phyloP scores from a whole-genome alignment of 225 moss, liverwort and hornwort species.

The Neckera pumila region DNA sequence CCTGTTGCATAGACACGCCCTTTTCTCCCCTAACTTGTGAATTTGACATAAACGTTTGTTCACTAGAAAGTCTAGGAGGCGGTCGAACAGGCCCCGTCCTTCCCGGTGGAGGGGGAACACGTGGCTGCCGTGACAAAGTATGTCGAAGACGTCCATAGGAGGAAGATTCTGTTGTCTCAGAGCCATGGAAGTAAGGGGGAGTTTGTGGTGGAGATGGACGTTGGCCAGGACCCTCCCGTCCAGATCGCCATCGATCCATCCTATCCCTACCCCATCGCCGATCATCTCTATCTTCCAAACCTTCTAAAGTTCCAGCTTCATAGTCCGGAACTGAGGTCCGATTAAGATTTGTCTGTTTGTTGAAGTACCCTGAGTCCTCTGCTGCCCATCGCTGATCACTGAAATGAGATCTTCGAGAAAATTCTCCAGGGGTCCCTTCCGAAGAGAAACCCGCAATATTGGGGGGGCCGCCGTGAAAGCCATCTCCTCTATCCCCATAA shows the following conservation, averaged over 20 bases:
- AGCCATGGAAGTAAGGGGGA: conserved; percentile 57
- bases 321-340: conserved; percentile 50
- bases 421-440: conserved; percentile 46
- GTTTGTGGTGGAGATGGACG: conserved; percentile 68
- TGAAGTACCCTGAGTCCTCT: conserved; percentile 50
- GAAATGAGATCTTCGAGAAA: conserved; percentile 40
- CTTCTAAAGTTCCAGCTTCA: conserved; percentile 50
- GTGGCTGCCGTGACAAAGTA: conserved; percentile 80
- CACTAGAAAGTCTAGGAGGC: conserved; percentile 45
- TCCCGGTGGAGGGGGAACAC: conserved; percentile 69
- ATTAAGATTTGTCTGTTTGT: conserved; percentile 41
- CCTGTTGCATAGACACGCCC: conserved; percentile 22
- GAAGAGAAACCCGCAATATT: conserved; percentile 25
- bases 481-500: conserved; percentile 47
- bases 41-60: conserved; percentile 36
- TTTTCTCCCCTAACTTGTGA: conserved; percentile 44
- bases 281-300: conserved; percentile 73
- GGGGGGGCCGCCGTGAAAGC: conserved; percentile 22
- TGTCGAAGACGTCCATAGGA: conserved; percentile 74
- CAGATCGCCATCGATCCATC: conserved; percentile 63
- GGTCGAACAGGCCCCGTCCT: conserved; percentile 47
- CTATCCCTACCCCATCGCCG: conserved; percentile 95
- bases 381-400: conserved; percentile 62
- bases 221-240: conserved; percentile 49
- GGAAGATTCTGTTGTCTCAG: conserved; percentile 48